Percentiles rank a stretch among this genome's conserved stretches.
These are phyloP conservation scores for Neonectria sp. DNA, from an alignment of 2,329 filamentous ascomycete genomes.

Conservation along the genomic window DNA sequence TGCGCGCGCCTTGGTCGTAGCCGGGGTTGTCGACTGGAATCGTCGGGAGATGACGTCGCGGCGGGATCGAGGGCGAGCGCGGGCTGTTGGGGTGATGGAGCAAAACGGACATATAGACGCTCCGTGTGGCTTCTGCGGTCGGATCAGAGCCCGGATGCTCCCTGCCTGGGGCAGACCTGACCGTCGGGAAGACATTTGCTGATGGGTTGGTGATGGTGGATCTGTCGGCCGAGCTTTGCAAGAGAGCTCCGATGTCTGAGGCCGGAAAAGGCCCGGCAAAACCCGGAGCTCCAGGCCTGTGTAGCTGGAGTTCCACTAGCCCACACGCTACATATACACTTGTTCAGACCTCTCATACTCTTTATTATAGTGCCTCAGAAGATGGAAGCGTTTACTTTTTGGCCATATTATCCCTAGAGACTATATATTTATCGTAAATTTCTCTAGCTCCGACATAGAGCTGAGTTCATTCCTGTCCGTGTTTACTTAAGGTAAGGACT, in stretches of 20 bases:
- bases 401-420: no score
- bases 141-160: slow-evolving; percentile 46
- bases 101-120: slow-evolving; percentile 52
- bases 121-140: slow-evolving; percentile 28
- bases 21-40: slow-evolving; percentile 48
- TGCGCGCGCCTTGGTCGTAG: slow-evolving; percentile 55
- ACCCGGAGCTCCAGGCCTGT: slow-evolving; percentile 37
- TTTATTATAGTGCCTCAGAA: no score
- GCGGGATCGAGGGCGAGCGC: slow-evolving; percentile 41
- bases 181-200: slow-evolving; percentile 51
- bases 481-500: no score
- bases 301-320: slow-evolving; percentile 1
- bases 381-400: no score
- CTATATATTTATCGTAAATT: no score
- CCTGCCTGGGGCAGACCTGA: slow-evolving; percentile 48
- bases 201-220: slow-evolving; percentile 38
- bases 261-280: slow-evolving; percentile 48
- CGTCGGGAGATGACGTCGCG: slow-evolving; percentile 45
- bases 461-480: no score
- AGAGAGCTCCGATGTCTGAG: slow-evolving; percentile 37
- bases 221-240: slow-evolving; percentile 32
- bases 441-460: no score
- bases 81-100: slow-evolving; percentile 42
- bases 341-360: no score
- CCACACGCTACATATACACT: neutral